Evolutionary conservation across 2,329 filamentous ascomycete genomes (phyloP), one percentile per base, ranked within the genome.

Genomic region (Aspergillus flavus): DNA sequence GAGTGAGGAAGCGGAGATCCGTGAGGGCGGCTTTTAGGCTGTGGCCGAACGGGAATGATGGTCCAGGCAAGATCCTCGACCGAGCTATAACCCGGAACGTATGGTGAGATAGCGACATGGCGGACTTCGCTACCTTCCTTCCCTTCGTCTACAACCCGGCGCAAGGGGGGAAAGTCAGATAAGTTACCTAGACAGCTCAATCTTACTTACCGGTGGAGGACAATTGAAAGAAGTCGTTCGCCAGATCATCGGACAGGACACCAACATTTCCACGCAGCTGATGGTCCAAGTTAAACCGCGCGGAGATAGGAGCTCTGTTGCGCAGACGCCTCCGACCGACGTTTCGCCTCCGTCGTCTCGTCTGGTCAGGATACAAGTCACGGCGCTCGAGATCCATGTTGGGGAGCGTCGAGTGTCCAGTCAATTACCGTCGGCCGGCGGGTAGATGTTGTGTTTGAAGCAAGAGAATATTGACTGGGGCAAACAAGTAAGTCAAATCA

Each of bases 211-310:
- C 77, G 76, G 88, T 86, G 72, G 68, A 79, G 78, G 70, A 85
- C 73, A 70, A 87, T 81, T 66, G 91, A 89, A 79, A 96, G 58
- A 98, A 85, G 73, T 96, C 91, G 54, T 85, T 83, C 72, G 94
- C 93, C 58, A 99, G 84, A 77, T 97, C 93, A 72, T 93, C 90
- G 14, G 94, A 97, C 59, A 98, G 79, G 67, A 95, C 86, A 66
- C 93, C 95, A 65, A 94, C 85, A 74, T 97, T 92, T 59, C 92
- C 92, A 79, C 90, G 92, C 71, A 96, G 84, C 76, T 91, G 90
- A 74, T 93, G 91, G 78, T 97, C 93, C 61, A 97, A 87, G 43
- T 96, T 86, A 57, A 98, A 84, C 62, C 91, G 89, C 61, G 93
- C 94, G 63, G 91, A 86, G 63, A 96, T 84, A 50, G 94, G 86